Evolutionary conservation across 2,329 filamentous ascomycete species (phyloP).

Genomic region (Fusarium proliferatum): DNA sequence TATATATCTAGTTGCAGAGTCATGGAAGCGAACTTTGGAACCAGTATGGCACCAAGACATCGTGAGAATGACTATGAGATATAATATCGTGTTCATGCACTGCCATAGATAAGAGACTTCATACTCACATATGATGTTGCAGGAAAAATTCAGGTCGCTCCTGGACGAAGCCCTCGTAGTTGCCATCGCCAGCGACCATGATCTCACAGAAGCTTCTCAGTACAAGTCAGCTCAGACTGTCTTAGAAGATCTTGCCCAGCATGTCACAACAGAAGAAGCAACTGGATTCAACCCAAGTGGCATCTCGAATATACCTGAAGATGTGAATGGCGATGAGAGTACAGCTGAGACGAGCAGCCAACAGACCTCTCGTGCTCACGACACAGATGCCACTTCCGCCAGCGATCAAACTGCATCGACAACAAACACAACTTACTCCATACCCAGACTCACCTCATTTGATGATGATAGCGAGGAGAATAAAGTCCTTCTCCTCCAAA

Average conservation of each 20-base stretch:
- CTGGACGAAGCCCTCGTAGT: slow-evolving; percentile 83
- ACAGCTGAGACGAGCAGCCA: slow-evolving; percentile 46
- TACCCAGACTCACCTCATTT: slow-evolving; percentile 50
- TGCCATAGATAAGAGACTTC: neutral
- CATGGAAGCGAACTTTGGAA: neutral
- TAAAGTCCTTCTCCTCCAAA: slow-evolving; percentile 71
- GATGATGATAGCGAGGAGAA: slow-evolving; percentile 63
- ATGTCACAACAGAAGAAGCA: slow-evolving; percentile 74
- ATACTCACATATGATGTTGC: slow-evolving; percentile 18
- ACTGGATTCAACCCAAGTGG: slow-evolving; percentile 84
- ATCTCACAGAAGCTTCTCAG: slow-evolving; percentile 65
- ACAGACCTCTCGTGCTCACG: slow-evolving; percentile 41
- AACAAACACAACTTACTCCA: slow-evolving; percentile 32
- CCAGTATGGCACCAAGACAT: slow-evolving; percentile 4
- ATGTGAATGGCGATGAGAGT: slow-evolving; percentile 37
- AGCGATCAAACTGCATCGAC: slow-evolving; percentile 43
- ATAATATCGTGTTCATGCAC: neutral
- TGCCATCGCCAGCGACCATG: slow-evolving; percentile 80
- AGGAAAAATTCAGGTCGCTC: slow-evolving; percentile 79
- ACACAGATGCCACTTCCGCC: slow-evolving; percentile 47
- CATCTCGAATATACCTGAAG: slow-evolving; percentile 60
- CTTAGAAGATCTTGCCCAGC: slow-evolving; percentile 73
- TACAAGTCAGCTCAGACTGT: slow-evolving; percentile 66
- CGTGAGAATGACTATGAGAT: neutral
- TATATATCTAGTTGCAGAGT: neutral